phyloP scores from a whole-genome alignment of 129 eudicot genomes.

The Lactuca saligna region DNA sequence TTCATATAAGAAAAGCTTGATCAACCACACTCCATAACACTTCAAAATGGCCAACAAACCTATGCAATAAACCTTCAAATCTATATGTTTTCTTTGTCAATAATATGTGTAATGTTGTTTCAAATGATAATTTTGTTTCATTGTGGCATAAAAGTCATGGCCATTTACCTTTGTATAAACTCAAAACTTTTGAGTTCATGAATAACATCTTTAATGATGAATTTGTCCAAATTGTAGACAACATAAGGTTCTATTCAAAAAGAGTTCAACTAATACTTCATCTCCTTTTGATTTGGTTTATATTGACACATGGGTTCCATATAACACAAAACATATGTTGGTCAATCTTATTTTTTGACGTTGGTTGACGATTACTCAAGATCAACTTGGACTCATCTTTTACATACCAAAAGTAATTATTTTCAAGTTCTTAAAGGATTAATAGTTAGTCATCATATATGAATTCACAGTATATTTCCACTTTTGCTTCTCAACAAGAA shows the following conservation, averaged over 20 bases:
- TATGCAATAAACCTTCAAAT: no score
- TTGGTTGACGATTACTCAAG: constrained; percentile 7
- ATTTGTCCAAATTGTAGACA: background rate
- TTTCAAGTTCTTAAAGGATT: background rate
- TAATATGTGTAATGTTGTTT: background rate
- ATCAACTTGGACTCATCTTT: constrained; percentile 2
- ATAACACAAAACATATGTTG: background rate
- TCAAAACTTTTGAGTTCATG: background rate
- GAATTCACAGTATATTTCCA: no score
- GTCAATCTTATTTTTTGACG: background rate
- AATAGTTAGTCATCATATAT: background rate
- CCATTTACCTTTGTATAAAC: background rate
- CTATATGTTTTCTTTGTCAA: no score
- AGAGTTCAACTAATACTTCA: background rate
- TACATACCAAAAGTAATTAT: background rate
- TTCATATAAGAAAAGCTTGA: no score
- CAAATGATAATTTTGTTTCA: background rate
- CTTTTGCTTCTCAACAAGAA: no score
- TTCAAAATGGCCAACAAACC: no score
- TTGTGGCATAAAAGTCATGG: background rate
- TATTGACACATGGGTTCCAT: constrained; percentile 1
- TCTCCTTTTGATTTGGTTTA: background rate
- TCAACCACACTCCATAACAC: no score
- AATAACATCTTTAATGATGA: background rate
- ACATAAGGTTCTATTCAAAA: constrained; percentile 6